Base-by-base conservation (phyloP, 768 basidiomycete genomes). In the Suillus hirtellus region DNA sequence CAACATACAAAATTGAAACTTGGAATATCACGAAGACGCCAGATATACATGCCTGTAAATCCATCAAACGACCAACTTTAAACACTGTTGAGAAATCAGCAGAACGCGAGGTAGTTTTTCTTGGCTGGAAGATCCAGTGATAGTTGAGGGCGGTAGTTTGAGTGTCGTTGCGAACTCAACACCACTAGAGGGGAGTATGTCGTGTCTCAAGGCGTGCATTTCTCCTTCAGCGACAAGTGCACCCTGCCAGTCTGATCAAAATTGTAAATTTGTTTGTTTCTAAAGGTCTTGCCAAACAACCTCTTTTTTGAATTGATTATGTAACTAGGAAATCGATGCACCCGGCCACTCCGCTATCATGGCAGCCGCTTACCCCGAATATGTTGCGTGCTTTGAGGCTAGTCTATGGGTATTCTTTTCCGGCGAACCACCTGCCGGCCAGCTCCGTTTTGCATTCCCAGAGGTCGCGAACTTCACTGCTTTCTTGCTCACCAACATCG, bases 161-260 rank as follows among this genome's bases (percentile, higher is more conserved):
- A 93, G 82, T 69, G 88, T 89, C 27, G 89, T 83, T 5, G 87
- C 86, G 74, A 89, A 92, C 70, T 95, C 91, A 34, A 93, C 89
- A 59, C 93, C 93, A 67, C 88, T 92, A 49, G 93, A 85, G 17
- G 93, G 86, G 21, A 94, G 82, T 61, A 95, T 83, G 73, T 93
- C 89, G 71, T 92, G 90, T 69, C 86, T 86, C 62, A 93, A 76
- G 15, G 89, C 86, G 72, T 92, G 89, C 90, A 93, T 89, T 15
- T 21, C 52, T 60, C 38, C 50, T 40, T 38, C 50, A 61, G 17
- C 27, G 17, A 40, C 50, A 61, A 58, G 8, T 59, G 10, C 50
- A 42, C 24, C 11, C 19, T n/a, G n/a, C n/a, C n/a, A 1, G 52
- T 40, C 19, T 46, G 3, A 11, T 12, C 24, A 31, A 61, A 61